Evolutionary conservation across 2,329 filamentous ascomycete species (phyloP), one percentile per base, ranked within the genome.

Genomic region (Colletotrichum kahawae): DNA sequence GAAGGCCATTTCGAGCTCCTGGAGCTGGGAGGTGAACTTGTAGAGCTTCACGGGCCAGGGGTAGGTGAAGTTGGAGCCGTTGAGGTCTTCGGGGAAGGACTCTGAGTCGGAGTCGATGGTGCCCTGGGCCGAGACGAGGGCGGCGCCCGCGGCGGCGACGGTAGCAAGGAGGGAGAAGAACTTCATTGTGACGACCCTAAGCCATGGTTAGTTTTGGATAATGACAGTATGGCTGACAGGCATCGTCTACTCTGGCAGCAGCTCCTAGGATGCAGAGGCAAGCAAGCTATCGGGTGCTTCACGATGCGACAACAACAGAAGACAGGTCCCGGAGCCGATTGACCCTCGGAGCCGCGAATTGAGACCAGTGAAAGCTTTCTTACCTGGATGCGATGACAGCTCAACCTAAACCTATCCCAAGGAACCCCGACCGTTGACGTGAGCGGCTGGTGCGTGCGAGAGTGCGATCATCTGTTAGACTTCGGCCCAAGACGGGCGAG

Each of bases 1-100:
- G 77, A 89, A 90, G 18, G 88, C 88, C 89, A 90, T 91, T 56
- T 88, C 84, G 31, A 90, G 80, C n/a, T 84, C 80, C 63, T 86
- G 83, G 16, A 82, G 80, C 79, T 90, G 88, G 54, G 88, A 88
- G 2, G 80, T 81, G 78, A 91, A 87, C 56, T 81, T 82, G 81
- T 87, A 89, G 38, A 88, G 82, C 74, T 88, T 85, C 71, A 89
- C 81, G 2, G 88, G 88, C 79, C 84, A 89, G 24, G 88, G 88
- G 77, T 90, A 90, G 2, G 87, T 87, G 79, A 88, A 89, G 80
- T 88, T 88, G 75, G 86, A 88, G 73, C 87, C 87, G 72, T 88
- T 86, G 76, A 88, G 82, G 60, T 88, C 85, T 2, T 82, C 79
- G 27, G 84, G 82, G 69, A 86, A 82, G 1, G 84, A 81, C 48